These are phyloP conservation scores for Aspergillus japonicus DNA, from an alignment of 2,329 filamentous ascomycete genomes.

Conservation along the genomic window DNA sequence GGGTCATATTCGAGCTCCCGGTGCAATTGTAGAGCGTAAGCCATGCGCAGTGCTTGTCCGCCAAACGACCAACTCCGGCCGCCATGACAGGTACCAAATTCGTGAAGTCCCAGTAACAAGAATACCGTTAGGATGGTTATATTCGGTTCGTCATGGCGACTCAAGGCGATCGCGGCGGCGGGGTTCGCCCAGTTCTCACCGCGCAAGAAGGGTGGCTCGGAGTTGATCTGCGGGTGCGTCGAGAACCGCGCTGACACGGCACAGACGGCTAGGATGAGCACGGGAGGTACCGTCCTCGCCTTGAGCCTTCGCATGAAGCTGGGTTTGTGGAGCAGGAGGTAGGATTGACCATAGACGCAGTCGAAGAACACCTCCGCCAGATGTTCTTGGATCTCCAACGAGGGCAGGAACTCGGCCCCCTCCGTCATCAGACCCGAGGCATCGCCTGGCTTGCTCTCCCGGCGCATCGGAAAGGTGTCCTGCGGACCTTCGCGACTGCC, in stretches of 20 bases:
- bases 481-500: constrained; percentile 52
- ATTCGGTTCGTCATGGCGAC: constrained; percentile 89
- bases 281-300: constrained; percentile 77
- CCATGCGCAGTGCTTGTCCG: constrained; percentile 94
- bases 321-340: constrained; percentile 91
- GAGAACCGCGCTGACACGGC: constrained; percentile 95
- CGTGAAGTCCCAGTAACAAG: constrained; percentile 82
- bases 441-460: constrained; percentile 64
- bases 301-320: constrained; percentile 87
- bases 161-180: constrained; percentile 82
- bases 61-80: constrained; percentile 94
- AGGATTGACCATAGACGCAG: constrained; percentile 91
- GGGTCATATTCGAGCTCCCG: constrained; percentile 85
- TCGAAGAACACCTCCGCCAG: constrained; percentile 94
- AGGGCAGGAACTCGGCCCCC: constrained; percentile 76
- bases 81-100: constrained; percentile 95
- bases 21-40: constrained; percentile 90
- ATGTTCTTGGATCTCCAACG: constrained; percentile 87
- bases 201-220: constrained; percentile 75
- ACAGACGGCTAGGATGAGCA: constrained; percentile 89
- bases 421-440: constrained; percentile 77
- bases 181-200: constrained; percentile 88
- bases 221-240: constrained; percentile 75
- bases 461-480: constrained; percentile 53
- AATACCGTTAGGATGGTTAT: constrained; percentile 93